A percentile compares a stretch with the other conserved stretches of the same genome.
Conservation (phyloP, 108 stramenopile species). For the Nitzschia palea region DNA sequence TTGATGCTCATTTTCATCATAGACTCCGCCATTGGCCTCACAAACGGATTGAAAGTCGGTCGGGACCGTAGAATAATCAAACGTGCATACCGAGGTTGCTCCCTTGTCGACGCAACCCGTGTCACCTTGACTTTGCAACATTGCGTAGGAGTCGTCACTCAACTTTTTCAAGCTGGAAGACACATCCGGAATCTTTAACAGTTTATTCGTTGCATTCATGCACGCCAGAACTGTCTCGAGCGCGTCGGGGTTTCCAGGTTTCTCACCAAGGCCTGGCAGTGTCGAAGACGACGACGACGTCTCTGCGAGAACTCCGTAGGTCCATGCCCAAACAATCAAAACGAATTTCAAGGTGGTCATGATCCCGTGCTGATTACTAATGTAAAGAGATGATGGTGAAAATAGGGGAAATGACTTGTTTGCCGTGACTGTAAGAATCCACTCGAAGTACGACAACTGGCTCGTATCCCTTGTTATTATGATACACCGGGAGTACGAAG, state of each 20-base stretch:
- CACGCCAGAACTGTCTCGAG: not conserved
- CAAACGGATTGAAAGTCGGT: not conserved
- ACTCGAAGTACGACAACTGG: too few relatives aligned
- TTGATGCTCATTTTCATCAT: slow-evolving; percentile 1
- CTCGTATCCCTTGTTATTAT: too few relatives aligned
- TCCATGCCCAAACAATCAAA: too few relatives aligned
- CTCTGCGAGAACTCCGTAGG: too few relatives aligned
- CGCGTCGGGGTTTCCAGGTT: not conserved
- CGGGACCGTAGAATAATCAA: not conserved
- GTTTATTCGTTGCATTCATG: not conserved
- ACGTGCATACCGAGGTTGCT: not conserved
- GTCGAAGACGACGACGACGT: too few relatives aligned
- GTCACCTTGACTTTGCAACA: not conserved
- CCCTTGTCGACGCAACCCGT: not conserved
- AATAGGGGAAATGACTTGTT: too few relatives aligned
- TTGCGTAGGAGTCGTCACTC: not conserved
- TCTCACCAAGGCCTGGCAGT: not conserved
- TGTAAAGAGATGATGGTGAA: too few relatives aligned
- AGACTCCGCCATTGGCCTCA: not conserved
- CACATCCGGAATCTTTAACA: not conserved
- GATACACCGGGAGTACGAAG: too few relatives aligned
- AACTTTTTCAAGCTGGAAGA: not conserved
- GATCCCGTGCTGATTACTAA: too few relatives aligned
- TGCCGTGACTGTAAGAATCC: too few relatives aligned
- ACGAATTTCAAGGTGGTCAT: too few relatives aligned